Base-by-base conservation (phyloP, 2,329 filamentous ascomycete genomes). In the Cladosporium sp. region DNA sequence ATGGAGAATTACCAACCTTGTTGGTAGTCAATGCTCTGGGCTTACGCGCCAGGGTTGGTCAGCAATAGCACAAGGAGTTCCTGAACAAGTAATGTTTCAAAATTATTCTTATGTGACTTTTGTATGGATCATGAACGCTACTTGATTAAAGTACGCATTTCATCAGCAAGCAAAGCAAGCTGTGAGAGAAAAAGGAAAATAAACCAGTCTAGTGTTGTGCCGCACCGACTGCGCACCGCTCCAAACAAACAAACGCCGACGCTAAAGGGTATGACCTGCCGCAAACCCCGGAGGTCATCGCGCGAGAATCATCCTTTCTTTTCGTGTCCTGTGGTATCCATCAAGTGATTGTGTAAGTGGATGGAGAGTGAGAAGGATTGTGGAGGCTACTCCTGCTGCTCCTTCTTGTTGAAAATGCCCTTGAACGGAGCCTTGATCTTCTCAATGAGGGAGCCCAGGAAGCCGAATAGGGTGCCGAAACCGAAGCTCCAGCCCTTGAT, bases 401-500 rank as follows among this genome's bases (percentile, higher is more conserved):
- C 61, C 60, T 66, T 74, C 66, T 69, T 69, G 41, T 58, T 69
- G 44, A 67, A 66, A 55, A 66, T 59, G 38, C 68, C 70, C 61
- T 68, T 66, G 64, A 79, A 74, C 15, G 73, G 71, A 64, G 71
- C 71, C 75, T 80, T 79, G n/a, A 79, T 63, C 7, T 67, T 58
- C 5, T 69, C 76, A 51, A 82, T 70, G 41, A 77, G 55, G 73
- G 79, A 81, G 2, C 82, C 84, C n/a, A 82, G 60, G 1, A 69
- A 70, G 1, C 81, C 80, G 74, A 88, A 88, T 2, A 90, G 30
- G 52, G 78, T 79, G 0, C 86, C 86, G 66, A 92, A 82, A 0
- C 90, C 90, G 76, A 92, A 92, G 26, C 79, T 85, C 89, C 89
- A 92, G 8, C 88, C 85, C 69, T 84, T 84, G 64, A 92, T 86